Conservation (phyloP, 148 eudicot species). For the Vaccinium darrowii region DNA sequence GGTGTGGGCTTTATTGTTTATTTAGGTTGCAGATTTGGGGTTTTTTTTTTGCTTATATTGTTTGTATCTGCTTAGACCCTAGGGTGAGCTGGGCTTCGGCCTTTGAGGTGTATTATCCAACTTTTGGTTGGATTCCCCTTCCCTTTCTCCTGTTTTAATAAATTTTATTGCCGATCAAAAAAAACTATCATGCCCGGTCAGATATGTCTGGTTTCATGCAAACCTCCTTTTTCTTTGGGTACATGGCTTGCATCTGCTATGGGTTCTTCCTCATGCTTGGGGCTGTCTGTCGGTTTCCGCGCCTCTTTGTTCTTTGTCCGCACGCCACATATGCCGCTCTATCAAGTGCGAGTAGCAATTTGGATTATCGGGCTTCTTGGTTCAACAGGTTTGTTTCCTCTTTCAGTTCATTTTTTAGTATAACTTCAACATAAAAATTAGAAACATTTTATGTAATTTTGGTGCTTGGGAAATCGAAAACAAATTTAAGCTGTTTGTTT, state of each 20-base stretch:
- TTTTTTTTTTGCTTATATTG: no score
- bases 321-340: slow-evolving; percentile 31
- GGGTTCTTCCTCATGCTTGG: slow-evolving; percentile 48
- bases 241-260: slow-evolving; percentile 46
- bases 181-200: slow-evolving; percentile 32
- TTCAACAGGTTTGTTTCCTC: background rate
- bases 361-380: background rate
- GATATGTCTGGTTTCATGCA: slow-evolving; percentile 46
- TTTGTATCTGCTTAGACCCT: no score
- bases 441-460: background rate
- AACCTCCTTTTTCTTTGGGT: slow-evolving; percentile 42
- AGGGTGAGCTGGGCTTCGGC: no score
- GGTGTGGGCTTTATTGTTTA: no score
- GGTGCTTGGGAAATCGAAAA: background rate
- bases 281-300: slow-evolving; percentile 33
- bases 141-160: no score
- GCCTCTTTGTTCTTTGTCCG: slow-evolving; percentile 42
- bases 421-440: background rate
- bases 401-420: background rate
- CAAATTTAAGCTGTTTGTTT: no score
- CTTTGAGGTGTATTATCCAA: no score
- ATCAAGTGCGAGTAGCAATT: slow-evolving; percentile 37
- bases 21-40: no score
- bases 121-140: no score
- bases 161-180: no score